phyloP scores from a whole-genome alignment of 495 filamentous ascomycete genomes.

The Antarctomyces pellizariae region DNA sequence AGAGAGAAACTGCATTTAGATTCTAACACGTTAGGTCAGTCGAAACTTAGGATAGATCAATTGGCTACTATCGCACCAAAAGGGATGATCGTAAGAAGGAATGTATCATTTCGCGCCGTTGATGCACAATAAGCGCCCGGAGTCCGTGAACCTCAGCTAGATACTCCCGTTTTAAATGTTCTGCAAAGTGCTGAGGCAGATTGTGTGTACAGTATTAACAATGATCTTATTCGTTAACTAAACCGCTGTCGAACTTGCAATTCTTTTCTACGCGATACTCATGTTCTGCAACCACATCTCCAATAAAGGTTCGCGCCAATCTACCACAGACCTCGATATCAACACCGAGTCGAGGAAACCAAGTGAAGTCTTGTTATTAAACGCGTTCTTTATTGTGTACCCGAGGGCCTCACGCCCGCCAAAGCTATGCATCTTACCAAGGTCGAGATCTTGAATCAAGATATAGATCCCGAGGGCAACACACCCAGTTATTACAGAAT shows the following conservation, averaged over 20 bases:
- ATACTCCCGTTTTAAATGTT: too few relatives aligned
- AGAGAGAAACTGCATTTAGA: conserved; percentile 1
- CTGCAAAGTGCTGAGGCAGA: too few relatives aligned
- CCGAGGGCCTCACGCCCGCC: conserved; percentile 2
- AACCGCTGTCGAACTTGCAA: conserved; percentile 1
- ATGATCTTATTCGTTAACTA: conserved; percentile 1
- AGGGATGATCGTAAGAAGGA: conserved; percentile 1
- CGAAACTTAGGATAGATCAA: conserved; percentile 2
- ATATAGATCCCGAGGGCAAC: conserved; percentile 6
- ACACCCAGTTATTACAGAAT: conserved; percentile 10
- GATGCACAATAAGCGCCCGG: conserved; percentile 1
- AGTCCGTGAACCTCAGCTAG: conserved; percentile 1
- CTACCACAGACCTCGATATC: conserved; percentile 4
- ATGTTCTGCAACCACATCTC: conserved; percentile 2
- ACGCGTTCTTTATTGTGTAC: conserved; percentile 4
- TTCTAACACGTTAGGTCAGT: conserved; percentile 2
- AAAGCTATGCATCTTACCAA: conserved; percentile 6
- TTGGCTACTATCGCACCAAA: conserved; percentile 2
- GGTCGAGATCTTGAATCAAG: conserved; percentile 9
- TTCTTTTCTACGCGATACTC: conserved; percentile 2
- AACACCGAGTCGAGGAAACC: conserved; percentile 4
- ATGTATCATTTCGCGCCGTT: conserved; percentile 2
- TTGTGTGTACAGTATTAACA: conserved; percentile 1
- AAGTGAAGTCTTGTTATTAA: conserved; percentile 2
- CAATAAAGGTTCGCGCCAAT: conserved; percentile 1